Conservation (phyloP, 1,284 basidiomycete species). For the Agroathelia rolfsii region DNA sequence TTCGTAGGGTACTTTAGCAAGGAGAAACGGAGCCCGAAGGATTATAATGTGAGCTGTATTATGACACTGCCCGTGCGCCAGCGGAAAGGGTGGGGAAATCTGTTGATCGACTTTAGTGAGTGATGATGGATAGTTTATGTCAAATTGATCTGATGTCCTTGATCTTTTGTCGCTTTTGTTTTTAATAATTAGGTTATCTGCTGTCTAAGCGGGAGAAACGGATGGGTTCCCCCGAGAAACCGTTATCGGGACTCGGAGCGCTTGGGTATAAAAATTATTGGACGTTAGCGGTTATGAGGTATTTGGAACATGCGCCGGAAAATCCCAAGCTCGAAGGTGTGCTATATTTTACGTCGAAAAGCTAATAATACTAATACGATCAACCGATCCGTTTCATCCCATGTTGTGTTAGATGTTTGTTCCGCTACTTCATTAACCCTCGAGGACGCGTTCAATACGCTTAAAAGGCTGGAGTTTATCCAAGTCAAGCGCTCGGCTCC, state of each 20-base stretch:
- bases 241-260: slow-evolving; percentile 82
- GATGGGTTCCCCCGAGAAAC: slow-evolving; percentile 86
- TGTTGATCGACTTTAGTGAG: slow-evolving; percentile 95
- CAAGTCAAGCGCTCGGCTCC: slow-evolving; percentile 40
- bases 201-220: slow-evolving; percentile 91
- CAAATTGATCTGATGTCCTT: slow-evolving; percentile 5
- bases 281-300: slow-evolving; percentile 85
- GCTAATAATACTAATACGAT: slow-evolving; percentile 13
- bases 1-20: slow-evolving; percentile 99
- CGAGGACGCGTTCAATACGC: slow-evolving; percentile 78
- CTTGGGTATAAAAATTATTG: slow-evolving; percentile 94
- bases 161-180: slow-evolving; percentile 5
- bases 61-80: slow-evolving; percentile 97
- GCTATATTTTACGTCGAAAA: slow-evolving; percentile 15
- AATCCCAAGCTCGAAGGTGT: slow-evolving; percentile 68
- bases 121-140: slow-evolving; percentile 13
- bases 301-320: slow-evolving; percentile 53
- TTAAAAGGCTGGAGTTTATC: slow-evolving; percentile 78
- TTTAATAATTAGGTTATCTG: slow-evolving; percentile 66
- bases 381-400: slow-evolving; percentile 7
- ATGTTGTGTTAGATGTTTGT: slow-evolving; percentile 63
- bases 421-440: slow-evolving; percentile 82
- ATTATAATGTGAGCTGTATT: slow-evolving; percentile 98
- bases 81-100: slow-evolving; percentile 89
- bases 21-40: slow-evolving; percentile 93